phyloP scores from a whole-genome alignment of 441 rosid species.

The Biscutella auriculata region DNA sequence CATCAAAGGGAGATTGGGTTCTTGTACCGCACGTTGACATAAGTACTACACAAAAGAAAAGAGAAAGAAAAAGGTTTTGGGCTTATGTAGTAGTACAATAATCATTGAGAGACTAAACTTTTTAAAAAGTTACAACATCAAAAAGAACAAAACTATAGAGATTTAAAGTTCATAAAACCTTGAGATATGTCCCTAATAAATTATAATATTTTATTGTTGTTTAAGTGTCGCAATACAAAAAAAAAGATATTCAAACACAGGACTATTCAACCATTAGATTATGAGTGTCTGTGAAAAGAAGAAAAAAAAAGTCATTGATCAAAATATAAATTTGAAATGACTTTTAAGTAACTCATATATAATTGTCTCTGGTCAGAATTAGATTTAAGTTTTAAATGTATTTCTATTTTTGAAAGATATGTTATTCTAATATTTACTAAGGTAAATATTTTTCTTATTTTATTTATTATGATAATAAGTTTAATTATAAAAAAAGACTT shows the following conservation, averaged over 20 bases:
- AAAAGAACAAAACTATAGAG: too few relatives aligned
- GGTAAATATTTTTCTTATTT: not conserved
- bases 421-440: not conserved
- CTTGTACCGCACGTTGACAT: conserved; percentile 25
- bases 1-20: not conserved
- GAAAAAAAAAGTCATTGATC: not conserved
- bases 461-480: too few relatives aligned
- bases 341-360: not conserved
- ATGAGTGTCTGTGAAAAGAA: not conserved
- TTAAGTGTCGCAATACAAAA: not conserved
- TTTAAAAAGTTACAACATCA: not conserved
- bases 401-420: not conserved
- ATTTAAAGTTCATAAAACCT: too few relatives aligned
- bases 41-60: conserved; percentile 12
- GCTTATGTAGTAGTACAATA: conserved; percentile 20
- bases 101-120: conserved; percentile 4
- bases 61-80: not conserved
- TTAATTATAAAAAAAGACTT: not conserved
- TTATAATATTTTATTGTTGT: not conserved
- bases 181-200: not conserved
- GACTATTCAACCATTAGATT: conserved; percentile 10
- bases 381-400: not conserved
- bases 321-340: not conserved
- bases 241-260: not conserved
- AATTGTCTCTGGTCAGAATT: not conserved